Evolutionary conservation across 129 eudicot genomes (phyloP).

Genomic region (Lactuca saligna): DNA sequence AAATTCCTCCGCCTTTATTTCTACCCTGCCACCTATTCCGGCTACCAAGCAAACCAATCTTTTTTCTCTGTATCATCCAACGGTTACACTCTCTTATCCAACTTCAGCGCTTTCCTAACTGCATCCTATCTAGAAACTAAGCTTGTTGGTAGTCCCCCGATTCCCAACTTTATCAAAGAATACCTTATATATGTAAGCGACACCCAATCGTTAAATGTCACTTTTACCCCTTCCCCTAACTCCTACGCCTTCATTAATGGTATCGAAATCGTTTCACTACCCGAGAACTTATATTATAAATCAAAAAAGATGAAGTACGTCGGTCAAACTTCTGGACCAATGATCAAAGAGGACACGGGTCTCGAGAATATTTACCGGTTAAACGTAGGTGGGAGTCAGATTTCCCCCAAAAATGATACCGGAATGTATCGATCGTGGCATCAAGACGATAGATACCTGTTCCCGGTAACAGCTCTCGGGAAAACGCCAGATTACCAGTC

Average conservation of each 20-base stretch:
- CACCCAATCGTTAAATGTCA: slow-evolving; percentile 25
- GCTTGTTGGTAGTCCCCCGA: fast-evolving
- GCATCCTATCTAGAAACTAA: background rate
- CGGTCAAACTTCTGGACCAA: background rate
- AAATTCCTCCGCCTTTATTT: slow-evolving; percentile 67
- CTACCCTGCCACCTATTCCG: slow-evolving; percentile 39
- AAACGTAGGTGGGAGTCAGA: slow-evolving; percentile 33
- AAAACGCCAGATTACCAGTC: background rate
- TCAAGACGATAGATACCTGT: slow-evolving; percentile 21
- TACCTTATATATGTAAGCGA: slow-evolving; percentile 30
- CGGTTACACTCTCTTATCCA: slow-evolving; percentile 39
- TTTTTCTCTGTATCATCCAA: slow-evolving; percentile 36
- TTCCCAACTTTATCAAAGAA: slow-evolving; percentile 33
- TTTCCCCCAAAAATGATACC: slow-evolving; percentile 10
- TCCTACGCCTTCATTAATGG: slow-evolving; percentile 54
- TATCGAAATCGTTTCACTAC: slow-evolving; percentile 52
- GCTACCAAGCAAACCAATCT: background rate
- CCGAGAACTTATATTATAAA: slow-evolving; percentile 23
- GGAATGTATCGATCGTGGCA: slow-evolving; percentile 40
- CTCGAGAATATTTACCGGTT: slow-evolving; percentile 38
- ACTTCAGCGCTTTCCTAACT: slow-evolving; percentile 42
- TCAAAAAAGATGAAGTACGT: background rate
- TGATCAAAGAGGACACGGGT: slow-evolving; percentile 10
- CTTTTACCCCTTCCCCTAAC: slow-evolving; percentile 41
- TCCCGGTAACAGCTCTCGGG: background rate